These are phyloP conservation scores for Penicillium cosmopolitanum DNA, from an alignment of 495 filamentous ascomycete genomes.

Conservation along the genomic window DNA sequence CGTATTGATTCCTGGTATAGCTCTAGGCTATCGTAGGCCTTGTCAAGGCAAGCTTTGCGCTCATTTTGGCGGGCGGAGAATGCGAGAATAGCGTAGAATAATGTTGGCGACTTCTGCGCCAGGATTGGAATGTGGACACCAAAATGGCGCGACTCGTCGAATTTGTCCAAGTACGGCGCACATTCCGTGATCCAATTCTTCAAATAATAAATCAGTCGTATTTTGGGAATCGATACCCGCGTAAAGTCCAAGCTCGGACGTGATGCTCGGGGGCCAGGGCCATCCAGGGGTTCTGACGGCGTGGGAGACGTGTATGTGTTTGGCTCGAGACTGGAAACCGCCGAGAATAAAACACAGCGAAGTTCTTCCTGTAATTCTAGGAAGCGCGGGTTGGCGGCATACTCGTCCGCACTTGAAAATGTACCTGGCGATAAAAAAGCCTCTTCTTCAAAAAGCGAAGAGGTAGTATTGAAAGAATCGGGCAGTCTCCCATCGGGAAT, in stretches of 20 bases:
- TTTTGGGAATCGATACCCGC: constrained; percentile 31
- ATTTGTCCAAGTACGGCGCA: constrained; percentile 46
- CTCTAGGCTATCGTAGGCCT: constrained; percentile 40
- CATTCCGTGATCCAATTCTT: constrained; percentile 37
- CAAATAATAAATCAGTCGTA: constrained; percentile 30
- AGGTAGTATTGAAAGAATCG: constrained; percentile 23
- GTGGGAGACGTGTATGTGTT: constrained; percentile 24
- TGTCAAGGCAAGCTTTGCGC: constrained; percentile 35
- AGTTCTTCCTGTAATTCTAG: constrained; percentile 36
- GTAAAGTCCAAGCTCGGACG: constrained; percentile 33
- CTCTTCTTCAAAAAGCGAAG: constrained; percentile 30
- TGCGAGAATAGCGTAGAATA: constrained; percentile 42
- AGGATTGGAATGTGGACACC: constrained; percentile 40
- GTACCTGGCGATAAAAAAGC: constrained; percentile 33
- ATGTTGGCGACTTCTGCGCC: constrained; percentile 34
- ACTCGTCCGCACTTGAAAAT: constrained; percentile 35
- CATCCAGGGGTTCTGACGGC: constrained; percentile 22
- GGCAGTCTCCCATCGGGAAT: constrained; percentile 16
- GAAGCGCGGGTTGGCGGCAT: constrained; percentile 34
- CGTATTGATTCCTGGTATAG: constrained; percentile 43
- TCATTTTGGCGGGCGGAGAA: constrained; percentile 42
- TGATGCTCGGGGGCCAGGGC: constrained; percentile 9
- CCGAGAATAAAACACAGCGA: constrained; percentile 31
- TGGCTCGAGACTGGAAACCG: constrained; percentile 32
- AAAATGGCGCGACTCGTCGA: constrained; percentile 39